Evolutionary conservation across 345 rosid genomes (phyloP), one percentile per base, ranked within the genome.

Genomic region (Murraya koenigii): DNA sequence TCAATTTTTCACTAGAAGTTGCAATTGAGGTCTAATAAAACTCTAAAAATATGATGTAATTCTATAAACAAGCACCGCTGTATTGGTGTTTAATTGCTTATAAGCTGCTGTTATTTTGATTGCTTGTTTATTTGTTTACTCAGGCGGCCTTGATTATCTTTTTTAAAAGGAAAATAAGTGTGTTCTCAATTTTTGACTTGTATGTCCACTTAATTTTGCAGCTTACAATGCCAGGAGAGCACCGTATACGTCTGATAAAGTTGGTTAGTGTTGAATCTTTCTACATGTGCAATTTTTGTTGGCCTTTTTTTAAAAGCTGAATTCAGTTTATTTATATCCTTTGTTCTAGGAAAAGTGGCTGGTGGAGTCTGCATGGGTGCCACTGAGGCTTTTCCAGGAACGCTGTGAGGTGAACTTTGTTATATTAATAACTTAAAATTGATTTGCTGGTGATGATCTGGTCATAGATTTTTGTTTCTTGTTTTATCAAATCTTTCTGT

Each of bases 301-400:
- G 44, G 15, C 68, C 30, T 61, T 35, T 65, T 62, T 68, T 55
- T 28, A 9, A 4, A 23, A 41, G 28, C 64, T 62, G 39, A 55
- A 11, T 56, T 62, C n/a, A 17, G 33, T 36, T 17, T 35, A 8
- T 55, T 76, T 64, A 17, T 33, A 22, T 68, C 30, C 63, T 78
- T 66, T 54, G 76, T 79, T 86, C 58, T 75, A 97, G 99, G 99
- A 97, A 69, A 97, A 93, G 79, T 97, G 95, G 95, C 85, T 97
- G 71, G 95, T 91, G 74, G 99, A 97, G 76, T 97, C 97, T 81
- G 81, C 90, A 15, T 75, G 91, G 77, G 97, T 91, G 47, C 93
- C 99, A 32, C 80, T 92, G 79, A 91, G 97, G 85, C 87, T 91
- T 83, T 94, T 97, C 81, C 99, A 97, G 52, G 98, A 97, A 83